Conservation (phyloP, 805 yeast genomes). For the Saturnispora diversa region DNA sequence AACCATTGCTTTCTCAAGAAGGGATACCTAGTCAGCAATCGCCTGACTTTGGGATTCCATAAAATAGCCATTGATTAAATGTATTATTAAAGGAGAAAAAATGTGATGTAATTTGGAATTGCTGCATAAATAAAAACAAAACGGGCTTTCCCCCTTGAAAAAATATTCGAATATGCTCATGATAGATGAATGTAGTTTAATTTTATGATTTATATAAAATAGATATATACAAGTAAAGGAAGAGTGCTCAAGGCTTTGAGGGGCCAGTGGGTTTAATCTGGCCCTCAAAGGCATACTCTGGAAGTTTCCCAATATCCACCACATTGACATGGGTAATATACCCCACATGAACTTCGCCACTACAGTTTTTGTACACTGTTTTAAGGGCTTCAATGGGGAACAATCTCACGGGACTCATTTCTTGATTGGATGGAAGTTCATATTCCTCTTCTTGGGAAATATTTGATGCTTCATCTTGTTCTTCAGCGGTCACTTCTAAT, state of each 20-base stretch:
- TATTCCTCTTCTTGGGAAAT: not conserved
- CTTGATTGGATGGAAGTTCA: not conserved
- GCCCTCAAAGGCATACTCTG: conserved; percentile 7
- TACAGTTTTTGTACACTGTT: conserved; percentile 14
- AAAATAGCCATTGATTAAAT: conserved; percentile 7
- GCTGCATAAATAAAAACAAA: no score
- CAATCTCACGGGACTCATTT: conserved; percentile 8
- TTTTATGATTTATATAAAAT: no score
- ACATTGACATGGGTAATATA: conserved; percentile 11
- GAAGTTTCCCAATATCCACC: conserved; percentile 8
- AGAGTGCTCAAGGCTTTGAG: not conserved
- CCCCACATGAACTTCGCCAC: conserved; percentile 17
- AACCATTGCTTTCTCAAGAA: conserved; percentile 6
- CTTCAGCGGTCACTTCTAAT: conserved; percentile 9
- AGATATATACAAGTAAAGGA: no score
- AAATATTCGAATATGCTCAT: no score
- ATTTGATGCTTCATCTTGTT: not conserved
- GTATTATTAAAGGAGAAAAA: no score
- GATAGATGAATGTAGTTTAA: no score
- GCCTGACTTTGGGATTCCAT: conserved; percentile 5
- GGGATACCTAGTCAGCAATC: conserved; percentile 4
- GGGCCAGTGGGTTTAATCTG: conserved; percentile 9
- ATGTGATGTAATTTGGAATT: no score
- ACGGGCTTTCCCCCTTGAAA: no score
- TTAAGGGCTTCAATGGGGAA: conserved; percentile 13